Percentiles rank a stretch among this genome's conserved stretches.
These are phyloP conservation scores for Dactylellina cionopaga DNA, from an alignment of 2,329 filamentous ascomycete species.

Conservation along the genomic window DNA sequence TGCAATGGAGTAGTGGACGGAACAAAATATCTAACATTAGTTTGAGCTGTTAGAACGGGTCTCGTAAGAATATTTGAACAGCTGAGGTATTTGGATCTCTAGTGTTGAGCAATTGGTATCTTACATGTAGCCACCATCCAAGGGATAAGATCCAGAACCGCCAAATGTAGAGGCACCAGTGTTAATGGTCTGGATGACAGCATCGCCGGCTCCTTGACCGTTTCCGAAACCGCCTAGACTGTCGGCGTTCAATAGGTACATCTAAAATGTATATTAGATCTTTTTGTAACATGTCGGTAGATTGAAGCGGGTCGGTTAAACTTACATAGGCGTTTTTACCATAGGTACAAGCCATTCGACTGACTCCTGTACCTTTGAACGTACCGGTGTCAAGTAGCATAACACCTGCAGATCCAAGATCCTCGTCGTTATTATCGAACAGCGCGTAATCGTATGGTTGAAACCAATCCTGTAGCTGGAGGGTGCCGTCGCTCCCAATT, in stretches of 20 bases:
- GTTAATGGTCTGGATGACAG: constrained; percentile 63
- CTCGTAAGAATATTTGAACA: background rate
- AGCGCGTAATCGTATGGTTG: constrained; percentile 64
- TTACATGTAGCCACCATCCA: constrained; percentile 66
- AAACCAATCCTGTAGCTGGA: constrained; percentile 66
- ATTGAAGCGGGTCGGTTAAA: constrained; percentile 63
- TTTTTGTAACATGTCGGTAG: no score
- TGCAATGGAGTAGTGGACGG: constrained; percentile 52
- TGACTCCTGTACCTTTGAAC: constrained; percentile 55
- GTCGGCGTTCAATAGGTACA: constrained; percentile 57
- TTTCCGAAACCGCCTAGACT: constrained; percentile 59
- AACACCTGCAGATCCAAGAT: constrained; percentile 63
- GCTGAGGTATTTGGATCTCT: no score
- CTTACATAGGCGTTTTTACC: constrained; percentile 64
- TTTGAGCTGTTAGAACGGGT: background rate
- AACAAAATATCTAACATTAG: constrained; percentile 21
- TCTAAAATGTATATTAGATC: constrained; percentile 55
- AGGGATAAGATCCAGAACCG: constrained; percentile 64
- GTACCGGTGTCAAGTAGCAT: constrained; percentile 63
- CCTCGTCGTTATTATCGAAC: constrained; percentile 55
- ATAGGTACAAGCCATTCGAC: constrained; percentile 59
- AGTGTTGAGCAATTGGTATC: constrained; percentile 59
- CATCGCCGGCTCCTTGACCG: constrained; percentile 59
- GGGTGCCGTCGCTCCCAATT: constrained; percentile 60
- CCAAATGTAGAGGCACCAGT: constrained; percentile 64